phyloP scores from a whole-genome alignment of 2,329 filamentous ascomycete species.

The Sporothrix protearum region DNA sequence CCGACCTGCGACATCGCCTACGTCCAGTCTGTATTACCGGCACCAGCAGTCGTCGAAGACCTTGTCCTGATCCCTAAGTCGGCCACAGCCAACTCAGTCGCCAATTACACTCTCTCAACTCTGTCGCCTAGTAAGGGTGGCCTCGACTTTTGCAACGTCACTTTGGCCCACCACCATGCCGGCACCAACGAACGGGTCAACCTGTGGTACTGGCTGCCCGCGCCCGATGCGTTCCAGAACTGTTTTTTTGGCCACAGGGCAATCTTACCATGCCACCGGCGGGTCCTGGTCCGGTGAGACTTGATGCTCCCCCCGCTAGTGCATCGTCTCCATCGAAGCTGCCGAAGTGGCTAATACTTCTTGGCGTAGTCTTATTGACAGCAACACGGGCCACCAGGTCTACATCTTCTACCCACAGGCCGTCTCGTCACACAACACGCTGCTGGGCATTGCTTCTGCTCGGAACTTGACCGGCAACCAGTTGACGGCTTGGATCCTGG shows the following conservation, averaged over 20 bases:
- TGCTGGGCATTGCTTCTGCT: slow-evolving; percentile 31
- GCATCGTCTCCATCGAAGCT: slow-evolving; percentile 24
- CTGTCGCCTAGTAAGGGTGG: background rate
- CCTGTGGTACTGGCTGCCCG: slow-evolving; percentile 14
- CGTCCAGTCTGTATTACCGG: background rate
- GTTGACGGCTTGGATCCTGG: slow-evolving; percentile 47
- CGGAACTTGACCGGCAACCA: slow-evolving; percentile 51
- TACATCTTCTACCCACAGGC: slow-evolving; percentile 36
- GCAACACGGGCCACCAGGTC: slow-evolving; percentile 35
- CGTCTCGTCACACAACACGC: slow-evolving; percentile 26
- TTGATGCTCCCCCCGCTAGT: slow-evolving; percentile 19
- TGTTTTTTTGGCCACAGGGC: slow-evolving; percentile 47
- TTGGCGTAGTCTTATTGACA: slow-evolving; percentile 38
- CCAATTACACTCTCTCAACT: background rate
- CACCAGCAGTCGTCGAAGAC: background rate
- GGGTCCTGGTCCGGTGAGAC: background rate
- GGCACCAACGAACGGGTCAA: background rate
- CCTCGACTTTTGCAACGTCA: slow-evolving; percentile 11
- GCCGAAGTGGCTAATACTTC: slow-evolving; percentile 35
- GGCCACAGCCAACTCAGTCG: background rate
- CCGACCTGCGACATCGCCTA: background rate
- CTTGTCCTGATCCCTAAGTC: background rate
- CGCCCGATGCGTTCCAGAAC: slow-evolving; percentile 4
- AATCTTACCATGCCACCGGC: slow-evolving; percentile 30
- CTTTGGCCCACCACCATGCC: slow-evolving; percentile 1